Conservation (phyloP, 192 early-diverging fungal genomes). For the Podila horticola region DNA sequence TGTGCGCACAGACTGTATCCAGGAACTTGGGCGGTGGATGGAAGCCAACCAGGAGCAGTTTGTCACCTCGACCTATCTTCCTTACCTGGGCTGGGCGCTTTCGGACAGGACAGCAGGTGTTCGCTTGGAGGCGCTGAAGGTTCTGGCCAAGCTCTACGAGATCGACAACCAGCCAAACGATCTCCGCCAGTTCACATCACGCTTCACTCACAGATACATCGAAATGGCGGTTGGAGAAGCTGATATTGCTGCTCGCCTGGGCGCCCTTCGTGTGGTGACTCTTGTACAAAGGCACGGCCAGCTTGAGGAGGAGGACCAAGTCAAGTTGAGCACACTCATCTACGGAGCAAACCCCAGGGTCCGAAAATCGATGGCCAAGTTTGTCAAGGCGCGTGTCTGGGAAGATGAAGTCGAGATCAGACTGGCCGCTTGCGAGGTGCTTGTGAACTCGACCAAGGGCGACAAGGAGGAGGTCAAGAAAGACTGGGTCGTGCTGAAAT, state of each 20-base stretch:
- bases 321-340: slow-evolving; percentile 73
- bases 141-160: slow-evolving; percentile 67
- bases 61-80: slow-evolving; percentile 76
- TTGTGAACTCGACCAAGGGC: slow-evolving; percentile 10
- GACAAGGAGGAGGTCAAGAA: slow-evolving; percentile 36
- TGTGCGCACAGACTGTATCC: slow-evolving; percentile 87
- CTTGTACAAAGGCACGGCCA: slow-evolving; percentile 59
- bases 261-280: slow-evolving; percentile 62
- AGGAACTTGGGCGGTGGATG: slow-evolving; percentile 86
- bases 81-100: slow-evolving; percentile 89
- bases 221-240: slow-evolving; percentile 81
- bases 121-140: slow-evolving; percentile 76
- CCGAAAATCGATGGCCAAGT: slow-evolving; percentile 71
- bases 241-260: slow-evolving; percentile 60
- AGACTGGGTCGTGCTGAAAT: slow-evolving; percentile 58
- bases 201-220: slow-evolving; percentile 77
- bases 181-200: slow-evolving; percentile 70
- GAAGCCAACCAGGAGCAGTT: slow-evolving; percentile 73
- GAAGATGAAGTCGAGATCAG: slow-evolving; percentile 50
- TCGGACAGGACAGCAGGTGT: slow-evolving; percentile 81
- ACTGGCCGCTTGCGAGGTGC: slow-evolving; percentile 26
- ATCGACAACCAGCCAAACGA: slow-evolving; percentile 63
- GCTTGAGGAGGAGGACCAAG: slow-evolving; percentile 71
- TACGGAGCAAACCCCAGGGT: slow-evolving; percentile 75
- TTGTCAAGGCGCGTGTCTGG: slow-evolving; percentile 59